Conservation (phyloP, 2,329 filamentous ascomycete species). For the Pseudocercospora cruenta region DNA sequence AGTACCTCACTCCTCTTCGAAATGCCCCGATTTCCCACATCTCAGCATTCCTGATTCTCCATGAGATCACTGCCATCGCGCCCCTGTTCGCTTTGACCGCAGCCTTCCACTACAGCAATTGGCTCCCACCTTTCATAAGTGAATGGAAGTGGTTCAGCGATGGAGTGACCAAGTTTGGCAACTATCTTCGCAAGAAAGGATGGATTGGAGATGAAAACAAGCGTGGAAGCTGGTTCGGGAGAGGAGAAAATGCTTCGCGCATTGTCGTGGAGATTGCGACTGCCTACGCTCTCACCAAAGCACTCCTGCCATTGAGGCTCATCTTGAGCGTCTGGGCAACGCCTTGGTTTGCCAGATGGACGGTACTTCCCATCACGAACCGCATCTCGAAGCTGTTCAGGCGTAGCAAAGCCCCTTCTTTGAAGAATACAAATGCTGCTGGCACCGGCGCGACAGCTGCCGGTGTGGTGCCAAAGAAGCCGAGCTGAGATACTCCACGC, state of each 20-base stretch:
- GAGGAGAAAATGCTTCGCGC: conserved; percentile 53
- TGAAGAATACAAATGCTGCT: conserved; percentile 30
- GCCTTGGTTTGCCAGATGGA: conserved; percentile 81
- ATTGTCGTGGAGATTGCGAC: conserved; percentile 72
- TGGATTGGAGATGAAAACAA: conserved; percentile 66
- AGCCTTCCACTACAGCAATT: conserved; percentile 77
- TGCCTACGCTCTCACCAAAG: conserved; percentile 89
- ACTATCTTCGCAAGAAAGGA: conserved; percentile 75
- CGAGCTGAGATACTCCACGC: background rate
- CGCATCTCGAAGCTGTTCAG: conserved; percentile 45
- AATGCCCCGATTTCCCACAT: conserved; percentile 81
- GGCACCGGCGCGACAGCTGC: conserved; percentile 41
- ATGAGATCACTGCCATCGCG: conserved; percentile 86
- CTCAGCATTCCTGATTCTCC: conserved; percentile 82
- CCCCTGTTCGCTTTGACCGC: conserved; percentile 76
- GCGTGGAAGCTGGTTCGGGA: conserved; percentile 42
- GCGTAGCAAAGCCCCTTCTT: conserved; percentile 24
- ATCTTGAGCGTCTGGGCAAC: conserved; percentile 82
- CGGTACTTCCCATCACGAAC: conserved; percentile 56
- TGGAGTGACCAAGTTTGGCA: conserved; percentile 73
- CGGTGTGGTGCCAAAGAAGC: conserved; percentile 35
- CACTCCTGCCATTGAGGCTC: conserved; percentile 76
- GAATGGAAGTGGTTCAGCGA: conserved; percentile 60
- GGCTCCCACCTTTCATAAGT: conserved; percentile 64
- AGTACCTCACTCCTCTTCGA: conserved; percentile 70